phyloP scores from a whole-genome alignment of 202 grass and related monocot genomes.

The Alloteropsis angusta region DNA sequence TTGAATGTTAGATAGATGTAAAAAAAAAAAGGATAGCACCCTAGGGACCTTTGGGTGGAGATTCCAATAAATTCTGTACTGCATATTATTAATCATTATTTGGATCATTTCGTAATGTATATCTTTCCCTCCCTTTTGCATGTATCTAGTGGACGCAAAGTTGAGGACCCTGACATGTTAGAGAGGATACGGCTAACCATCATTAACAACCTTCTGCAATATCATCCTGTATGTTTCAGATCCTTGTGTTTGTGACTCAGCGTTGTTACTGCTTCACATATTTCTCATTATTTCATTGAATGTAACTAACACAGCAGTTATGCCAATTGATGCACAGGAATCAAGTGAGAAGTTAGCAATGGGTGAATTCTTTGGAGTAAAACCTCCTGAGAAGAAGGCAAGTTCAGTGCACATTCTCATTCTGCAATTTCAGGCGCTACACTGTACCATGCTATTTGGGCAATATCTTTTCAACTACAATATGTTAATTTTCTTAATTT shows the following conservation, averaged over 20 bases:
- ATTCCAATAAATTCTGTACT: background rate
- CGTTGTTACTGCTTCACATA: background rate
- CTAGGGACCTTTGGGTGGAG: background rate
- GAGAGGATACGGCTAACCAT: conserved; percentile 88
- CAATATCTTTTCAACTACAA: background rate
- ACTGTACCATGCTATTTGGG: background rate
- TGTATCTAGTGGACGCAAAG: conserved; percentile 73
- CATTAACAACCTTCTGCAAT: conserved; percentile 97
- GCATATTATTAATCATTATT: background rate
- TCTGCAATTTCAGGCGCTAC: conserved; percentile 9
- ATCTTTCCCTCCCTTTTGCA: conserved; percentile 3
- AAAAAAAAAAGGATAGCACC: background rate
- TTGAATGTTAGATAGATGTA: background rate
- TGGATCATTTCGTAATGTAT: conserved; percentile 2
- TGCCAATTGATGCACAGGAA: conserved; percentile 43
- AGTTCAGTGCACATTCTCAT: conserved; percentile 9
- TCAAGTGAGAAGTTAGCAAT: conserved; percentile 95
- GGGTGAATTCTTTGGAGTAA: conserved; percentile 95
- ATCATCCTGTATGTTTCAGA: conserved; percentile 75
- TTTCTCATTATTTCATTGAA: conserved; percentile 5
- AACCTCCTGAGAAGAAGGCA: conserved; percentile 85
- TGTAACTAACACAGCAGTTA: conserved; percentile 11
- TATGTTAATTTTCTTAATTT: background rate
- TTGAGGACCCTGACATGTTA: conserved; percentile 88
- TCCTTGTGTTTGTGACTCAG: conserved; percentile 5